Base-by-base conservation (phyloP, 441 rosid species). In the Jatropha multifida region DNA sequence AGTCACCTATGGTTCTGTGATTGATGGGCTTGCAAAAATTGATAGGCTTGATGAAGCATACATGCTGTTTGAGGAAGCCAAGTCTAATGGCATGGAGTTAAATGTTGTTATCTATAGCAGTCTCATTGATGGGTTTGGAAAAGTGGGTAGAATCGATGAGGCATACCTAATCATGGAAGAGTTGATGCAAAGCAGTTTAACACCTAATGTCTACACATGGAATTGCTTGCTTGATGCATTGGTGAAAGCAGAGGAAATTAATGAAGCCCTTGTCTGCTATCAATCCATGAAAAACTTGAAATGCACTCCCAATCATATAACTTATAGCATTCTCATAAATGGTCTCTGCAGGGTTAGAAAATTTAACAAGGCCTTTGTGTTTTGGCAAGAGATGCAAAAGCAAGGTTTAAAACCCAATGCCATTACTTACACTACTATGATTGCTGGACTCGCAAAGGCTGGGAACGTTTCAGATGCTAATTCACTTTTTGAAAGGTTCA, bases 301-400 rank as follows among this genome's bases (percentile, higher is more conserved):
- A 69, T 90, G 94, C 74, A 49, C 81, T 61, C 95, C 95, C n/a
- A 92, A 92, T 88, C 85, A 84, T 23, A 73, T 90, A 73, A 93
- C 99, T 37, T 95, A 87, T 60, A 82, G 94, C 80, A 93, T 93
- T 77, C 80, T 93, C 65, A 92, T 95, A 65, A 89, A 92, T 37
- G 99, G 98, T 78, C 99, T 95, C 60, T 90, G 99, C 80, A 87
- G 75, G 73, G 81, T 90, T 68, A 85, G 96, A 81, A 95, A 95
- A 80, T 95, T 92, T 80, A 93, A 90, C 83, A 95, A 95, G 86
- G 99, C 98, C 73, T 90, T 93, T 80, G 99, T 92, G 27, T 88
- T 86, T 82, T 95, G 98, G 99, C 99, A 95, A 88, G 98, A 95
- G 90, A 93, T 95, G 97, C 91, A 82, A 81, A 92, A 90, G 80